These are phyloP conservation scores for Smittium mucronatum DNA, from an alignment of 371 early-diverging fungal species.

Conservation along the genomic window DNA sequence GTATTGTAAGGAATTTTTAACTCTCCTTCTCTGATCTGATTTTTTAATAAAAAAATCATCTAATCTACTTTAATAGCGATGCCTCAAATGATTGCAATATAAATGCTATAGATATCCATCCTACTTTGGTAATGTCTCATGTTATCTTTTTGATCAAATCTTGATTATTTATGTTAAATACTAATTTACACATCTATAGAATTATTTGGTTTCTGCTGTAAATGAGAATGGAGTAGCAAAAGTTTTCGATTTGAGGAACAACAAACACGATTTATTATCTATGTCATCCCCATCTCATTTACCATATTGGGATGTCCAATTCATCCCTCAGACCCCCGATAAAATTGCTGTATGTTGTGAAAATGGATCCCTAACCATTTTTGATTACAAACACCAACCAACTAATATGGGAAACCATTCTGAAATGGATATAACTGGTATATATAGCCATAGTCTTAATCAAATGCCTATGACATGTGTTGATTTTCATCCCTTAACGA, in stretches of 20 bases:
- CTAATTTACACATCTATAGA: not conserved
- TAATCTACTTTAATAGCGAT: not conserved
- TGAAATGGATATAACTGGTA: not conserved
- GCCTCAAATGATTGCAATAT: not conserved
- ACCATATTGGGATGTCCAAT: slow-evolving; percentile 9
- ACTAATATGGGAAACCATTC: not conserved
- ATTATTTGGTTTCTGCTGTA: slow-evolving; percentile 6
- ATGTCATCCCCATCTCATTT: not conserved
- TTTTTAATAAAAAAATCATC: not conserved
- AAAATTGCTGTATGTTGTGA: slow-evolving; percentile 2
- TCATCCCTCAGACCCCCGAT: slow-evolving; percentile 3
- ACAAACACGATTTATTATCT: not conserved
- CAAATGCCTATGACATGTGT: slow-evolving; percentile 6
- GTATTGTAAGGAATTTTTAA: not conserved
- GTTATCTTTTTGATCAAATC: not conserved
- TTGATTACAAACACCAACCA: not conserved
- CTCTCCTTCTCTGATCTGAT: not conserved
- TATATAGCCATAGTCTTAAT: slow-evolving; percentile 2
- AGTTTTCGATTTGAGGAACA: slow-evolving; percentile 8
- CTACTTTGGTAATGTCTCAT: not conserved
- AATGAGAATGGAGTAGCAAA: slow-evolving; percentile 5
- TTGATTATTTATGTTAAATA: not conserved
- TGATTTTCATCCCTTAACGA: not conserved
- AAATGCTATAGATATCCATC: not conserved
- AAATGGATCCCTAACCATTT: slow-evolving; percentile 5